Percentiles rank a stretch among this genome's conserved stretches.
Conservation (phyloP, 306 rosid species). For the Quercus cerris region DNA sequence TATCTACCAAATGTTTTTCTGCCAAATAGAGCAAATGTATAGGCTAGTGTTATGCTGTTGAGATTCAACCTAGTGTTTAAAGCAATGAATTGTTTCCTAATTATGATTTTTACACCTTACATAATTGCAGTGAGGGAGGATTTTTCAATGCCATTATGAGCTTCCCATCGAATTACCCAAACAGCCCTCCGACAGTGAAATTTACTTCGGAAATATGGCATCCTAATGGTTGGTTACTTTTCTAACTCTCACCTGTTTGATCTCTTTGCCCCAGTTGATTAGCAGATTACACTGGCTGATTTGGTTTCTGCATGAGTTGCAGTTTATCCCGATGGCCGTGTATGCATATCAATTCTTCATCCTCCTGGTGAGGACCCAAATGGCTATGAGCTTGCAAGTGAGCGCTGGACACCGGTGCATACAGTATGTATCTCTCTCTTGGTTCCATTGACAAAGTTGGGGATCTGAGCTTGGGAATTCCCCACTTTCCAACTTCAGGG, state of each 20-base stretch:
- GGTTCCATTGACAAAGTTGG: background rate
- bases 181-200: conserved; percentile 91
- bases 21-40: background rate
- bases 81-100: background rate
- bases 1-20: background rate
- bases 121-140: conserved; percentile 80
- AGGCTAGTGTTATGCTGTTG: background rate
- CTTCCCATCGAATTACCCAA: conserved; percentile 89
- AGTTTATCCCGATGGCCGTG: conserved; percentile 99
- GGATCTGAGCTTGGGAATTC: background rate
- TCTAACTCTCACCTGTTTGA: background rate
- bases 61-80: background rate
- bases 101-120: background rate
- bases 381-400: conserved; percentile 98
- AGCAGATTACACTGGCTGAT: conserved; percentile 4
- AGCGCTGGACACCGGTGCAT: conserved; percentile 99
- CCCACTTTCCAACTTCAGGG: background rate
- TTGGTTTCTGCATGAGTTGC: conserved; percentile 23
- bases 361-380: conserved; percentile 99
- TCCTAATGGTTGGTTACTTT: conserved; percentile 71
- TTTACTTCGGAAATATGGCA: conserved; percentile 94
- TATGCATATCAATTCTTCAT: conserved; percentile 97
- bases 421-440: conserved; percentile 45
- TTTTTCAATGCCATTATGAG: conserved; percentile 96
- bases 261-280: conserved; percentile 2